These are phyloP conservation scores for Physaria fendleri DNA, from an alignment of 345 rosid species.

Conservation along the genomic window DNA sequence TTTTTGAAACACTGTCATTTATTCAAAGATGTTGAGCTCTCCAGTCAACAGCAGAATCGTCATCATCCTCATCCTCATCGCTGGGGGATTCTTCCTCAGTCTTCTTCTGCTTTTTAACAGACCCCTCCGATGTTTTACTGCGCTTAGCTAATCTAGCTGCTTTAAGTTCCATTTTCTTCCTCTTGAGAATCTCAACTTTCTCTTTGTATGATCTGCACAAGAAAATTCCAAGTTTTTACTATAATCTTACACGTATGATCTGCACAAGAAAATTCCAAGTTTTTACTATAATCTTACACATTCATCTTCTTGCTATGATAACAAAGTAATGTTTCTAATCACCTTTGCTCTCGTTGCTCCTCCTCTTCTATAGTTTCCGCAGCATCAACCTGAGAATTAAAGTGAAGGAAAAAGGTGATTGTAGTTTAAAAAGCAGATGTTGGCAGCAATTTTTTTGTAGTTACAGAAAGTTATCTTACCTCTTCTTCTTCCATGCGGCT, in stretches of 20 bases:
- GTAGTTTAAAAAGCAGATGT: neutral
- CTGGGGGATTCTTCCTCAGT: constrained; percentile 49
- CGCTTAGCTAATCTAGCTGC: constrained; percentile 60
- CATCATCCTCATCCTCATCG: constrained; percentile 57
- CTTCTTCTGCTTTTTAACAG: constrained; percentile 28
- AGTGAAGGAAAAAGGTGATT: neutral
- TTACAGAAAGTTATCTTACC: constrained; percentile 34
- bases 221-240: neutral
- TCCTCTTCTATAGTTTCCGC: constrained; percentile 90
- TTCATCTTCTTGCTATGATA: neutral
- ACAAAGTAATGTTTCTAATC: neutral
- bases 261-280: neutral
- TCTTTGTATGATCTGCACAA: constrained; percentile 45
- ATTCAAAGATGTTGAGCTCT: too few species aligned
- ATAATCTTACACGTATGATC: neutral
- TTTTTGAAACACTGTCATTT: too few species aligned
- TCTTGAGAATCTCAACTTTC: constrained; percentile 61
- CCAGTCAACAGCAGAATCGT: constrained; percentile 53
- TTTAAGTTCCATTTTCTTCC: constrained; percentile 62
- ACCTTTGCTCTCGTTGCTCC: constrained; percentile 87
- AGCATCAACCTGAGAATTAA: constrained; percentile 72
- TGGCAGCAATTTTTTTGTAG: neutral
- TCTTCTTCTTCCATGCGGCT: constrained; percentile 94
- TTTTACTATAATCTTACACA: neutral
- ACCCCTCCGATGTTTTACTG: constrained; percentile 32